Evolutionary conservation across 768 basidiomycete species (phyloP), one percentile per base, ranked within the genome.

Genomic region (Rhodotorula taiwanensis): DNA sequence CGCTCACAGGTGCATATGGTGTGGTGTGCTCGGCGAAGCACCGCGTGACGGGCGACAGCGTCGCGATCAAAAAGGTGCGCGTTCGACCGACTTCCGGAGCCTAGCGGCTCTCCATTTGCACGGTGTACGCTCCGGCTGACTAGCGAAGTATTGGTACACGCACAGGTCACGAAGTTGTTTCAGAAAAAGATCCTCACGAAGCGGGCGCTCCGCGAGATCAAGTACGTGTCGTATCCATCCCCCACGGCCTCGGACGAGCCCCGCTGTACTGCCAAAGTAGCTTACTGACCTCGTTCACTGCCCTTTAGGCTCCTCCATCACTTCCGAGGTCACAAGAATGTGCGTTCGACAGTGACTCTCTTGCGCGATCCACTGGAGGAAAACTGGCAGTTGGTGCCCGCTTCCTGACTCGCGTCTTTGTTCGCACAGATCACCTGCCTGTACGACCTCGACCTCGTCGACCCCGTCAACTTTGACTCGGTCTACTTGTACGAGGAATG

Each of bases 291-390:
- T n/a, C n/a, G n/a, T n/a, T n/a, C n/a, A n/a, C n/a, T n/a, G n/a
- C n/a, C n/a, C n/a, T n/a, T n/a, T n/a, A 93, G 91, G 74, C 80
- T 99, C 45, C 77, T 99, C 42, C 92, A 94, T 77, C 95, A 99
- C 77, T 99, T 99, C 79, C 84, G 95, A 71, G 92, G 94, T 8
- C 95, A 99, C 80, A 99, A 99, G 80, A 99, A 99, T 74, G 93
- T 97, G 50, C 59, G 83, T 20, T 39, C 36, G 9, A 9, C 36
- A 16, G 36, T 16, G 36, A 39, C 36, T n/a, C n/a, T n/a, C n/a
- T n/a, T n/a, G n/a, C n/a, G n/a, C n/a, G n/a, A n/a, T n/a, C n/a
- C n/a, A n/a, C n/a, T n/a, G n/a, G n/a, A n/a, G n/a, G n/a, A 16
- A 14, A 4, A 47, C 8, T 14, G 13, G 9, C n/a, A 15, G 23